Percentiles rank a stretch among this genome's conserved stretches.
Evolutionary conservation across 768 basidiomycete genomes (phyloP).

Genomic region (Mycena maculata): DNA sequence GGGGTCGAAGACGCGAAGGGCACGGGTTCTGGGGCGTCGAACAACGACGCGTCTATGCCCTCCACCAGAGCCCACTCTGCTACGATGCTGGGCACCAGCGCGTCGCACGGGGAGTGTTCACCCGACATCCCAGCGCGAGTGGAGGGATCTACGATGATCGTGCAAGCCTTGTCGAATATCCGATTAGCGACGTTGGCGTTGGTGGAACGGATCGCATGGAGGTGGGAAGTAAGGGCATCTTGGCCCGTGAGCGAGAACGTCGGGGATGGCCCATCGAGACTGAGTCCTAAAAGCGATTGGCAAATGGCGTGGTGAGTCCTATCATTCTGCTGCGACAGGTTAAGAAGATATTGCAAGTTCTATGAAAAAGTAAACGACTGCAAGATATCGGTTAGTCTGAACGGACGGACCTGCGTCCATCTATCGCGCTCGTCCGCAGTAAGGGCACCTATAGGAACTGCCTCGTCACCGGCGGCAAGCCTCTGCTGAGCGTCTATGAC

Average conservation of each 20-base stretch:
- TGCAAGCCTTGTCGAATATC: constrained; percentile 91
- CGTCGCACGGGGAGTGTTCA: constrained; percentile 92
- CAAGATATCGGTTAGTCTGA: constrained; percentile 2
- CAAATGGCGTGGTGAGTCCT: constrained; percentile 72
- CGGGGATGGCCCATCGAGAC: constrained; percentile 81
- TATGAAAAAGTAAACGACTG: constrained; percentile 41
- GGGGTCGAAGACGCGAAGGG: constrained; percentile 21
- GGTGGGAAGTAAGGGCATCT: constrained; percentile 71
- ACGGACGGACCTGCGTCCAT: constrained; percentile 74
- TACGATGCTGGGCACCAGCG: constrained; percentile 88
- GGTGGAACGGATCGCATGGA: constrained; percentile 78
- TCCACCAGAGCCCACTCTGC: constrained; percentile 85
- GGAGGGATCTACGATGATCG: constrained; percentile 85
- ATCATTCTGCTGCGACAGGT: constrained; percentile 74
- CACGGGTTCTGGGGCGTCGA: constrained; percentile 51
- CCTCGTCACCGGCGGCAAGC: constrained; percentile 61
- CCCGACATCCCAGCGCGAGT: constrained; percentile 88
- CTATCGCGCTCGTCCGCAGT: constrained; percentile 84
- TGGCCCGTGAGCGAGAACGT: constrained; percentile 47
- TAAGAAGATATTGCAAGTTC: constrained; percentile 79
- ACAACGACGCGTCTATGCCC: constrained; percentile 60
- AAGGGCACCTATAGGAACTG: constrained; percentile 74
- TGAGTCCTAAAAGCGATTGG: constrained; percentile 82
- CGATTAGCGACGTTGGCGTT: constrained; percentile 75
- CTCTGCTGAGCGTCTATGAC: constrained; percentile 69